Evolutionary conservation across 2,329 filamentous ascomycete genomes (phyloP), one percentile per base, ranked within the genome.

Genomic region (Epicoccum nigrum): DNA sequence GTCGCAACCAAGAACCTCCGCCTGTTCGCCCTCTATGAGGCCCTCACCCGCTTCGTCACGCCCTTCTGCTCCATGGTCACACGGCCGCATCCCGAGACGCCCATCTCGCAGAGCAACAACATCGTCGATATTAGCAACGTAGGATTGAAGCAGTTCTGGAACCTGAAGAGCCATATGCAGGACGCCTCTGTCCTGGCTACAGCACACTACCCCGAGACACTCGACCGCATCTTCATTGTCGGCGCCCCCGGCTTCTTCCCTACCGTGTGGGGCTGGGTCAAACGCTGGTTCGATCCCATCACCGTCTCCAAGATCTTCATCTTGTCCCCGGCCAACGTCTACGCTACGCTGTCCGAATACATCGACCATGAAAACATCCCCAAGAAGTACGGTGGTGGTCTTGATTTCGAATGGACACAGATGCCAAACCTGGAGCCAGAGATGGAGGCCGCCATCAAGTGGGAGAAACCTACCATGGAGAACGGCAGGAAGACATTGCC

Each of bases 301-400:
- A 97, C 93, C 27, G 73, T 75, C 3, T 94, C 90, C 65, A 97
- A 97, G 78, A 97, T 97, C 72, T 96, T 96, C 73, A 94, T 97
- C 63, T 84, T 97, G 46, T 81, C 81, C 39, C 79, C 84, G 7
- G 70, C 83, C 47, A 90, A 96, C 73, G 87, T 95, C 45, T 83
- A 86, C 61, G 78, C 87, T 13, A 93, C 90, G 1, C 83, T 97
- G 20, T 83, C 86, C 58, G 80, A 84, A 46, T 97, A 93, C 75
- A 91, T 97, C 70, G 88, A 96, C 45, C 80, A 84, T 0, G 81
- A 83, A 45, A 90, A 93, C 73, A 92, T 97, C 56, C 93, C 93
- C 15, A 92, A 90, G 72, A 85, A 88, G 71, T 97, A 96, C 70
- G 93, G 93, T 54, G 93, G 93, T 35, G 83, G 90, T 58, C 82